Base-by-base conservation (phyloP, 2,329 filamentous ascomycete genomes). In the Diplocarpon mali region DNA sequence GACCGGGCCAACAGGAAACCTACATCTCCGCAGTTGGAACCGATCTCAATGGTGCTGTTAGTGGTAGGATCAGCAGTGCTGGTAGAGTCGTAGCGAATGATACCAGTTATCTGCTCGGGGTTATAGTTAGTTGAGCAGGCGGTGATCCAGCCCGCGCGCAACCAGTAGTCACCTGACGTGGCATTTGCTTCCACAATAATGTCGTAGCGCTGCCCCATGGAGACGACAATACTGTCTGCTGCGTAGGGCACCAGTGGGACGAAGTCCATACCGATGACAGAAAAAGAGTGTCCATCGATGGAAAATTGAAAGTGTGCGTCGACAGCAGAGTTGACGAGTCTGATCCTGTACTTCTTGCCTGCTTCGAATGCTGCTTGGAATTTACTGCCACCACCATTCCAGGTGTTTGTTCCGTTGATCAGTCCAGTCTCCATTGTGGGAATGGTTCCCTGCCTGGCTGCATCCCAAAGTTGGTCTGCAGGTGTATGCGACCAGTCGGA, bases 41-140 rank as follows among this genome's bases (percentile, higher is more conserved):
- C 50, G 2, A 49, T 43, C 2, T 53, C 51, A 3, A 54, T 43
- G 8, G 50, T 44, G 38, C 50, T 57, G 1, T 41, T 57, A 5
- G 55, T 54, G 10, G 53, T 58, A 27, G 62, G 61, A 31, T 61
- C 49, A 12, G 57, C 50, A 15, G 59, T 62, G 34, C 62, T 61
- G 32, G 49, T 58, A 14, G 61, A 53, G 7, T 67, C 51, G 13
- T 69, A 70, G 47, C 65, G 64, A 38, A 70, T 57, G 10, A 69
- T 53, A 59, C 58, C 49, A 39, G 62, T 59, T 63, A 66, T 48
- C 57, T 64, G 62, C 1, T 64, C 65, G 52, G 81, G 67, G 38
- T 80, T 69, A 5, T 65, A 54, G 37, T 81, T 70, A 36, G 83
- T 66, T 2, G 70, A 73, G 0, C 80, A 83, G 1, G 75, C 55